A percentile compares a stretch with the other conserved stretches of the same genome.
phyloP scores from a whole-genome alignment of 129 eudicot genomes.

The Tagetes patula region DNA sequence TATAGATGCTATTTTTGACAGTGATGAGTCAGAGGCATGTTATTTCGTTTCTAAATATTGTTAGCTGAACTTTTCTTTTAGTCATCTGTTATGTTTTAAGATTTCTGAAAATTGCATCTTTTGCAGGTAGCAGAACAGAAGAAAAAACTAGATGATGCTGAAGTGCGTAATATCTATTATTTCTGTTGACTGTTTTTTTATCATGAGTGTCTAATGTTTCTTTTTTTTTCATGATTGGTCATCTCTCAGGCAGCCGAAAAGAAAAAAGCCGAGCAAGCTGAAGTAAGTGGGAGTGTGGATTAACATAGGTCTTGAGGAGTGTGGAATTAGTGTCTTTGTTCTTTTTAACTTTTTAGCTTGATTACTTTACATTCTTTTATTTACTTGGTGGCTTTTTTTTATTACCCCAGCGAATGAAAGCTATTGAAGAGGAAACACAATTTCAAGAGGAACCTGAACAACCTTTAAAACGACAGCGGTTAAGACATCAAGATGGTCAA shows the following conservation, averaged over 20 bases:
- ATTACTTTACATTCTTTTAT: neutral
- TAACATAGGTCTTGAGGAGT: too few relatives aligned
- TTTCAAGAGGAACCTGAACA: slow-evolving; percentile 50
- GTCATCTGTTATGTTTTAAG: slow-evolving; percentile 12
- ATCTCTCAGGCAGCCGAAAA: slow-evolving; percentile 26
- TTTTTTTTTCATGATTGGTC: slow-evolving; percentile 18
- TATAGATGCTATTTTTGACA: slow-evolving; percentile 85
- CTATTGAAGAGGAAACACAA: slow-evolving; percentile 50
- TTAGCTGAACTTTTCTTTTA: neutral
- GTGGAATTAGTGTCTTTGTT: neutral
- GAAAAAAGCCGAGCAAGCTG: slow-evolving; percentile 27
- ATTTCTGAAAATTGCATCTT: slow-evolving; percentile 2
- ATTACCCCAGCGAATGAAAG: slow-evolving; percentile 33
- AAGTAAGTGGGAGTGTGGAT: slow-evolving; percentile 23
- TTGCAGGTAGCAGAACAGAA: slow-evolving; percentile 48
- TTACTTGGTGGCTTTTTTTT: slow-evolving; percentile 1
- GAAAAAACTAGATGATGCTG: slow-evolving; percentile 44
- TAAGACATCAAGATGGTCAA: slow-evolving; percentile 47
- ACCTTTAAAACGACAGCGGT: slow-evolving; percentile 66
- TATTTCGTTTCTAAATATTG: neutral
- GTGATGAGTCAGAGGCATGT: slow-evolving; percentile 48
- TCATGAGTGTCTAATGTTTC: slow-evolving; percentile 17
- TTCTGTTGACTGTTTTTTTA: neutral
- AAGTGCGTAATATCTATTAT: slow-evolving; percentile 33
- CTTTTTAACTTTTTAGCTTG: slow-evolving; percentile 15